phyloP scores from a whole-genome alignment of 805 yeast species.

The Candida gorgasii region DNA sequence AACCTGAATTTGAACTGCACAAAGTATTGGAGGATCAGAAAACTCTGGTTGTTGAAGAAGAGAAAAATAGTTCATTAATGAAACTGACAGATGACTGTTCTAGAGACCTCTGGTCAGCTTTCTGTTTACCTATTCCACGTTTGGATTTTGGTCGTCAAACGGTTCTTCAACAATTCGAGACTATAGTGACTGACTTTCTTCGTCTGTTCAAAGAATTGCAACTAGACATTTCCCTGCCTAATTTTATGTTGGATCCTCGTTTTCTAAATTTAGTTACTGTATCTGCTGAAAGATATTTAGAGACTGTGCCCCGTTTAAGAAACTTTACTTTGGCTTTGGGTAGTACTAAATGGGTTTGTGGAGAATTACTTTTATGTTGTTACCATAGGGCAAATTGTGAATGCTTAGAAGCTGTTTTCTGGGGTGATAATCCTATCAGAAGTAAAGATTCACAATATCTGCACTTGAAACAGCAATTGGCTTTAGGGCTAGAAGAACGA shows the following conservation, averaged over 20 bases:
- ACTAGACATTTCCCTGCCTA: slow-evolving; percentile 3
- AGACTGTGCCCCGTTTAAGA: slow-evolving; percentile 3
- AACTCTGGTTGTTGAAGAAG: not conserved
- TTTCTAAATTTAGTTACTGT: slow-evolving; percentile 1
- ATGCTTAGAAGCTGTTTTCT: slow-evolving; percentile 1
- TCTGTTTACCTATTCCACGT: slow-evolving; percentile 2
- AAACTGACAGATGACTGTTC: not conserved
- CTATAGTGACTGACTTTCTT: slow-evolving; percentile 2
- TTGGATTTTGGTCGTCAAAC: slow-evolving; percentile 5
- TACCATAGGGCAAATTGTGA: slow-evolving; percentile 7
- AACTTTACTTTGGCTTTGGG: slow-evolving; percentile 8
- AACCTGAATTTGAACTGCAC: not conserved
- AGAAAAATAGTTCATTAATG: not conserved
- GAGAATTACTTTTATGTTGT: slow-evolving; percentile 4
- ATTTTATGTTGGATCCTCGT: slow-evolving; percentile 5
- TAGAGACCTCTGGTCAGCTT: slow-evolving; percentile 4
- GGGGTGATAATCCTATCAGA: not conserved
- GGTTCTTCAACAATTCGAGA: slow-evolving; percentile 3
- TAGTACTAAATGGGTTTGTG: slow-evolving; percentile 9
- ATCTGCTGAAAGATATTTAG: slow-evolving; percentile 7
- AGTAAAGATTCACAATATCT: not conserved
- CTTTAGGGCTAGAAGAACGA: slow-evolving; percentile 3
- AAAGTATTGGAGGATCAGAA: not conserved
- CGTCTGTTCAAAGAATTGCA: not conserved
- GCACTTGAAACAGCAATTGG: slow-evolving; percentile 4